Base-by-base conservation (phyloP, 441 rosid genomes). In the Croton laevigatus region DNA sequence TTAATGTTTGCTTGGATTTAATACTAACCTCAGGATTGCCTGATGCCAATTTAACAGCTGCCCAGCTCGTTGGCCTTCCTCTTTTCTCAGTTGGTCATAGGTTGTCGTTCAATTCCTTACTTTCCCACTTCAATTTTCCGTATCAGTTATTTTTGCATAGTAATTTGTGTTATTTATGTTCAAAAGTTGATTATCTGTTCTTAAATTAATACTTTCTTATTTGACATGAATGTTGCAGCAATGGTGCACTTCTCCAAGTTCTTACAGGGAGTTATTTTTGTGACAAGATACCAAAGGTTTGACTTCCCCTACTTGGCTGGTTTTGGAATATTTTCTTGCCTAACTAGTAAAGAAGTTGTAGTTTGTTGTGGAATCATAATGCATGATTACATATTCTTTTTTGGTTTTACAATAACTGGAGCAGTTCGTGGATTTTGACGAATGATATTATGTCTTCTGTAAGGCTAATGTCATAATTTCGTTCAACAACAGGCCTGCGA, bases 391-490 rank as follows among this genome's bases (percentile, higher is more conserved):
- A 34, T 68, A 53, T 44, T 80, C 32, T 57, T 45, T 13, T 68
- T 65, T 76, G 65, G 70, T 70, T 75, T 73, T 77, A 53, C 74
- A 66, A 58, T 75, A 73, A 65, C 27, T 66, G 38, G 40, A 55
- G 37, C 70, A 40, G 66, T 71, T 71, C 61, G 32, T 69, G 81
- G 77, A 81, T 74, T 80, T 80, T 87, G 85, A 85, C 83, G 61
- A 81, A 52, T 73, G 62, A 6, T 81, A 66, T 79, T 85, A 32
- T 87, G 73, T 91, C 60, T 72, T 84, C 68, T 89, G 84, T 76
- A 86, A 91, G 98, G 98, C 88, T 79, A 94, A 94, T 81, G 97
- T 82, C 77, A 86, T 90, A 71, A 85, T 94, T 82, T 89, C 98
- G 68, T 94, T 85, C 90, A 91, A 91, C 90, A 94, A 94, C 79